phyloP scores from a whole-genome alignment of 139 green algal species.

The Gonium pectorale region DNA sequence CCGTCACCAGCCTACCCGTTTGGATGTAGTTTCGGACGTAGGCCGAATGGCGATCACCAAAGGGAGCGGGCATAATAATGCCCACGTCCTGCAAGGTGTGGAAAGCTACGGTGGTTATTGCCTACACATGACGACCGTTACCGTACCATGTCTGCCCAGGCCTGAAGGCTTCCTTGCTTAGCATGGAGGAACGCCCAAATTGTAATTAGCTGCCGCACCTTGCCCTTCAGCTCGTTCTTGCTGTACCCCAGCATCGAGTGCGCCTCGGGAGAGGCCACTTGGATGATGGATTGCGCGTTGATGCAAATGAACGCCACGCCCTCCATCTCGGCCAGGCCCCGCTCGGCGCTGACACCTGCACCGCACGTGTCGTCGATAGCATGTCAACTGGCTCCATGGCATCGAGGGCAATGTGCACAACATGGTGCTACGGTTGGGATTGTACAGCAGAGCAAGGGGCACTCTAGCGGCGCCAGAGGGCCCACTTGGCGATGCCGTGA shows the following conservation, averaged over 20 bases:
- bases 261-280: constrained; percentile 26
- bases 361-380: too few relatives aligned
- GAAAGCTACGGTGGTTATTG: too few relatives aligned
- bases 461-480: too few relatives aligned
- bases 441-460: too few relatives aligned
- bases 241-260: constrained; percentile 55
- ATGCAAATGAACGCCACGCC: constrained; percentile 48
- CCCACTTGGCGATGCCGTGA: not conserved
- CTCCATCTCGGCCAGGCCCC: not conserved
- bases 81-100: not conserved
- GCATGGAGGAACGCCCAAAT: too few relatives aligned
- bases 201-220: too few relatives aligned
- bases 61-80: constrained; percentile 23
- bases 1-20: not conserved
- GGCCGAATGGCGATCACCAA: constrained; percentile 4
- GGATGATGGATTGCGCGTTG: constrained; percentile 48
- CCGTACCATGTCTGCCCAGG: too few relatives aligned
- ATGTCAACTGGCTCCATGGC: too few relatives aligned
- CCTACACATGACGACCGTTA: too few relatives aligned
- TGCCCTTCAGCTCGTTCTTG: constrained; percentile 64
- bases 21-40: constrained; percentile 29
- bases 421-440: too few relatives aligned
- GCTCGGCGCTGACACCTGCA: not conserved
- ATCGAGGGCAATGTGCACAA: too few relatives aligned
- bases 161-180: too few relatives aligned